Conservation (phyloP, 768 basidiomycete species). For the Ephemerocybe angulata region DNA sequence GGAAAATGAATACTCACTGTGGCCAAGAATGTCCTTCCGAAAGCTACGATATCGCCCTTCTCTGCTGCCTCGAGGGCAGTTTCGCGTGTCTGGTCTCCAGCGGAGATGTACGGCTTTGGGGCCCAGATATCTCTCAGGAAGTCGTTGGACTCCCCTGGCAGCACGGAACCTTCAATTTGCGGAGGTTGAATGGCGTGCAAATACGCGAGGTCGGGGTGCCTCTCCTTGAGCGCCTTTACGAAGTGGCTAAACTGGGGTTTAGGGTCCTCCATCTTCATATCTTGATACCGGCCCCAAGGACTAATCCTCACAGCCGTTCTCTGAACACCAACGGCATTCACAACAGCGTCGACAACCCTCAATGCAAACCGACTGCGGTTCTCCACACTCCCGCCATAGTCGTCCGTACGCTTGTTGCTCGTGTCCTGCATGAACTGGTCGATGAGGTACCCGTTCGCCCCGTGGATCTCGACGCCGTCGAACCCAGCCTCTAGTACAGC, state of each 20-base stretch:
- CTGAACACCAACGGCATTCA: not conserved
- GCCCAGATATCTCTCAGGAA: constrained; percentile 47
- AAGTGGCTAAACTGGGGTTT: constrained; percentile 53
- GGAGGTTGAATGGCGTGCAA: constrained; percentile 48
- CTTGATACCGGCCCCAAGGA: constrained; percentile 15
- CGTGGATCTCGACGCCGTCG: too few species aligned
- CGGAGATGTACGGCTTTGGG: constrained; percentile 35
- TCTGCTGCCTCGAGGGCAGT: constrained; percentile 32
- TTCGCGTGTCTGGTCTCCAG: constrained; percentile 43
- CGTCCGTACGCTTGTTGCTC: constrained; percentile 39
- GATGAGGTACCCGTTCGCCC: constrained; percentile 22
- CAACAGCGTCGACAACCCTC: constrained; percentile 63
- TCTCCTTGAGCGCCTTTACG: constrained; percentile 33
- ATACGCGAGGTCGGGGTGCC: constrained; percentile 47
- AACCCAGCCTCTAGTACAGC: too few species aligned
- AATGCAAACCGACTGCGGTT: constrained; percentile 60
- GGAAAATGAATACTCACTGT: too few species aligned
- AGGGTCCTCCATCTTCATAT: constrained; percentile 54
- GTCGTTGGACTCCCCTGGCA: constrained; percentile 32
- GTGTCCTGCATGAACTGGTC: constrained; percentile 54
- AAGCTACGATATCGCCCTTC: too few species aligned
- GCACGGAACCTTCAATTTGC: not conserved
- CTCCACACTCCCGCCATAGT: constrained; percentile 62
- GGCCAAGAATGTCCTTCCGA: too few species aligned
- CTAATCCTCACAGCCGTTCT: constrained; percentile 12